Percentiles rank a stretch among this genome's conserved stretches.
Conservation (phyloP, 2,329 filamentous ascomycete species). For the Ceratocystis destructans region DNA sequence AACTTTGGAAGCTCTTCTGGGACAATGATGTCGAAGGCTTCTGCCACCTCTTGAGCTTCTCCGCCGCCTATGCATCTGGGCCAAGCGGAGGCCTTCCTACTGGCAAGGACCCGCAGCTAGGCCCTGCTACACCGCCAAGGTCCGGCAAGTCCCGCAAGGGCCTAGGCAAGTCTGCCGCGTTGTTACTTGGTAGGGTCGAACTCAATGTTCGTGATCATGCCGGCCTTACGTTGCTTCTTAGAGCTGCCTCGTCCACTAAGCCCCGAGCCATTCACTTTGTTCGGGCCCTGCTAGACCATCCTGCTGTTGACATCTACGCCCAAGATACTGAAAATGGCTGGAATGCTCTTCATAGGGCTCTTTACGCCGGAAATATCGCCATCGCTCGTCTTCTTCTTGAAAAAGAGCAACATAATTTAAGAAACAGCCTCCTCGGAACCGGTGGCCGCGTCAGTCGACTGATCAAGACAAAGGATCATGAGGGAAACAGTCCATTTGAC, state of each 20-base stretch:
- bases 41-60: constrained; percentile 36
- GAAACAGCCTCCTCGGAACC: constrained; percentile 30
- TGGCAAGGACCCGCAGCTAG: constrained; percentile 22
- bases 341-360: constrained; percentile 82
- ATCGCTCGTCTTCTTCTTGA: constrained; percentile 72
- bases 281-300: constrained; percentile 64
- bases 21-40: constrained; percentile 96
- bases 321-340: constrained; percentile 89
- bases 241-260: constrained; percentile 63
- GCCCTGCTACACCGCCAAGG: constrained; percentile 20
- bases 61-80: neutral
- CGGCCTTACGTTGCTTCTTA: constrained; percentile 72
- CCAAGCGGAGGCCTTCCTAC: neutral
- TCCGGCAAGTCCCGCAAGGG: constrained; percentile 39
- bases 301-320: constrained; percentile 67
- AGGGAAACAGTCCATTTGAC: constrained; percentile 90
- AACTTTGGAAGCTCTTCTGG: constrained; percentile 92
- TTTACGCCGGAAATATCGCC: constrained; percentile 80
- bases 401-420: constrained; percentile 45
- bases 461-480: constrained; percentile 90
- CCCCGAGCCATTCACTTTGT: constrained; percentile 61
- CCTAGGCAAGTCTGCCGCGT: constrained; percentile 32
- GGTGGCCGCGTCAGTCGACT: constrained; percentile 55
- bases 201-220: constrained; percentile 72
- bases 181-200: constrained; percentile 41